Base-by-base conservation (phyloP, 2,329 filamentous ascomycete genomes). In the Penicillium thymicola region DNA sequence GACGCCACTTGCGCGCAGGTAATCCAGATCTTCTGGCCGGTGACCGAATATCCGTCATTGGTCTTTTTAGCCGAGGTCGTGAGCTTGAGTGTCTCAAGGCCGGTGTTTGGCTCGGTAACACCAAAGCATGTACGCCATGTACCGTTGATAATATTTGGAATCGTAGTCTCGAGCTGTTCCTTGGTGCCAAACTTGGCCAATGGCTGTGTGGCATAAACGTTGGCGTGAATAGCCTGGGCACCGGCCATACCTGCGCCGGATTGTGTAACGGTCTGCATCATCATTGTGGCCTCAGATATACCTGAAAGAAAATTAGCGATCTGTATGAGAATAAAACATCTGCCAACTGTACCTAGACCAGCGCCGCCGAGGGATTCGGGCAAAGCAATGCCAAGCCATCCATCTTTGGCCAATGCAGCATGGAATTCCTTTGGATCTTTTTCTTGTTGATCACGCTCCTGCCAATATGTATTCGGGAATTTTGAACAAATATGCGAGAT, bases 11-110 rank as follows among this genome's bases (percentile, higher is more conserved):
- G 89, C 0, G 90, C 90, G 51, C 85, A 92, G 0, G 89, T 90
- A 53, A 94, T 95, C 90, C 90, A 95, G 53, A 93, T 92, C 76
- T 95, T 95, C 70, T 93, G 89, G 0, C 90, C 90, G 0, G 84
- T 84, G 11, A 95, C 80, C 1, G 75, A 78, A 69, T 92, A 95
- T 4, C 78, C 80, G 14, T 82, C 77, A 0, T 82, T 83, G 21
- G 85, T 82, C 62, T 80, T 82, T 30, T 72, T 80, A 0, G 90
- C 90, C 6, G 76, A 74, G 0, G 89, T 93, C 38, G 79, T 81
- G 4, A 95, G 76, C 41, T 86, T 83, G 11, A 92, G 76, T 0
- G 90, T 95, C 57, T 95, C 88, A 1, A 95, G 82, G 0, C 90
- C 90, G 0, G 89, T 86, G 61, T 92, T 87, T 0, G 89, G 89